Evolutionary conservation across 371 early-diverging fungal species (phyloP), one percentile per base, ranked within the genome.

Genomic region (Mortierella sp.): DNA sequence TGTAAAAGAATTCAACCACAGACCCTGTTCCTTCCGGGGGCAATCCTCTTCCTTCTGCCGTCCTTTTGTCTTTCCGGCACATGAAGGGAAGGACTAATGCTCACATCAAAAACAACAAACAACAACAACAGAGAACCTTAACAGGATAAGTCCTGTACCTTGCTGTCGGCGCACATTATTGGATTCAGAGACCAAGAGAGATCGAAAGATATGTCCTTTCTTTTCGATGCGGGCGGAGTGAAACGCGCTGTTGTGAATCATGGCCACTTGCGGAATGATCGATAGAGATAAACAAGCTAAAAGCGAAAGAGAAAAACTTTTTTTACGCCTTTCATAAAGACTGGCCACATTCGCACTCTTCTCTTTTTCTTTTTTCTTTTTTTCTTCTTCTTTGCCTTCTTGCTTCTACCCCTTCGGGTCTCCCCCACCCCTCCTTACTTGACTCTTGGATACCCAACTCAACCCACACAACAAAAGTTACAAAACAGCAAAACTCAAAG

Each of bases 241-340:
- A 16, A 3, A 37, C 61, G 61, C 37, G 39, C n/a, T 34, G 61
- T 16, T 55, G 26, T 61, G 74, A 68, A 74, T 68, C 73, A 53
- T n/a, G 43, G 52, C 64, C 63, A 61, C 37, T 61, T 19, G 16
- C 6, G 16, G 29, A 31, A 61, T 31, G 2, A 61, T 37, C 22
- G 19, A 29, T 14, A 68, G 14, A 10, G 47, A 40, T 39, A 44
- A 68, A 50, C 37, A 50, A 37, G 11, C n/a, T 0, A 26, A n/a
- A n/a, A n/a, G 8, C 40, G n/a, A 68, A 53, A 39, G 40, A 31
- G 50, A 65, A 50, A 73, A 66, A 52, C 14, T 39, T 50, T 48
- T 72, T 50, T 55, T 41, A 61, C 61, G 40, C 55, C 40, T 22
- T n/a, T 37, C 34, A n/a, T 44, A 44, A 19, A 61, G 47, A 47